Percentiles rank a stretch among this genome's conserved stretches.
Conservation (phyloP, 148 eudicot species). For the Chenopodium berlandieri region DNA sequence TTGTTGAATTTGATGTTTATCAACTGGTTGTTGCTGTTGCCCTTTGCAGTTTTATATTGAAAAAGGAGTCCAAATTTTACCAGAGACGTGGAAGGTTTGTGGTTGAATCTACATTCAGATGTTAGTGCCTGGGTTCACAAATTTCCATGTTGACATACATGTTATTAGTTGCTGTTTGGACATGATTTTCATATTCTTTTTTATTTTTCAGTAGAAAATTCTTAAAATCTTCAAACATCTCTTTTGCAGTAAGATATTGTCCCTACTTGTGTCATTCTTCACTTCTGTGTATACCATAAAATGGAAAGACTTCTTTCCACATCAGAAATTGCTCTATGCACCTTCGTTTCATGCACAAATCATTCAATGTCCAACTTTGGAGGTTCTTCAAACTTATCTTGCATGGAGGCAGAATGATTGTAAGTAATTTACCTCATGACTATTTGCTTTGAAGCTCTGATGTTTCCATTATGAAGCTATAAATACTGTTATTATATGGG, state of each 20-base stretch:
- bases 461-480: neutral
- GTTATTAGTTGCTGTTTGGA: neutral
- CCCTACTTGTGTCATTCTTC: conserved; percentile 78
- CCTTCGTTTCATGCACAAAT: conserved; percentile 71
- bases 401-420: conserved; percentile 84
- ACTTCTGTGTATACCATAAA: conserved; percentile 56
- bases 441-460: neutral
- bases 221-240: neutral
- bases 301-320: conserved; percentile 80
- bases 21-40: conserved; percentile 8
- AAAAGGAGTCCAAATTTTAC: conserved; percentile 61
- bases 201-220: no score
- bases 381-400: conserved; percentile 78
- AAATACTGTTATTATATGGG: neutral
- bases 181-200: neutral
- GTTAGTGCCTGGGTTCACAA: neutral
- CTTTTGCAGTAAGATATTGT: conserved; percentile 76
- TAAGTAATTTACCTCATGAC: conserved; percentile 32
- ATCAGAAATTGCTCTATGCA: conserved; percentile 42
- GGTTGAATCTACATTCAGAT: conserved; percentile 2
- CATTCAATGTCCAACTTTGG: conserved; percentile 61
- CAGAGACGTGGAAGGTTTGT: conserved; percentile 83
- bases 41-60: conserved; percentile 73
- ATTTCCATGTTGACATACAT: neutral
- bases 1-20: conserved; percentile 1